Percentiles rank a stretch among this genome's conserved stretches.
These are phyloP conservation scores for Deakozyma indianensis DNA, from an alignment of 805 yeast genomes.

Conservation along the genomic window DNA sequence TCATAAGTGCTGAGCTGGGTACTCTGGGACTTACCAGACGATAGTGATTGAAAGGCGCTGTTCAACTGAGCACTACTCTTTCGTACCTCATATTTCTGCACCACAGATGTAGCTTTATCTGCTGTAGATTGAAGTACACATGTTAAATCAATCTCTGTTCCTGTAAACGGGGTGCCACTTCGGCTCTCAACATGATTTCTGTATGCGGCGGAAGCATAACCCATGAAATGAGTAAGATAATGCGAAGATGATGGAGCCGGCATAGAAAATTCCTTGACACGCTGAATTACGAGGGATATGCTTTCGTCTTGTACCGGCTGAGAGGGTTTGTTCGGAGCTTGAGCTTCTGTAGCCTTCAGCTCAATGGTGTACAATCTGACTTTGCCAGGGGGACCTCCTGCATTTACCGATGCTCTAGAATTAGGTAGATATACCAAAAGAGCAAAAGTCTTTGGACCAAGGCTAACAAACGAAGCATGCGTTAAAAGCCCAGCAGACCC, in stretches of 20 bases:
- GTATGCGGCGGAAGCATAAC: not conserved
- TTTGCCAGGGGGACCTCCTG: not conserved
- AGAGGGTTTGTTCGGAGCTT: not conserved
- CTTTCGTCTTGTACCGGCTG: too few relatives aligned
- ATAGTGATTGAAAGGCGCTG: not conserved
- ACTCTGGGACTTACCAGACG: not conserved
- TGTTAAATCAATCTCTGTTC: not conserved
- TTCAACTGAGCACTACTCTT: not conserved
- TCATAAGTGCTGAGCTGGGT: not conserved
- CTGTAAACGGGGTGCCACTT: not conserved
- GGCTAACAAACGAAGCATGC: not conserved
- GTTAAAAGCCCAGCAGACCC: not conserved
- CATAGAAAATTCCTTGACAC: not conserved
- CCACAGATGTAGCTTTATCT: not conserved
- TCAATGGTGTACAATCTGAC: not conserved
- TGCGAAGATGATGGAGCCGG: not conserved
- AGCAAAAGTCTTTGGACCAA: not conserved
- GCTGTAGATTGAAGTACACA: not conserved
- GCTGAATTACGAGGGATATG: not conserved
- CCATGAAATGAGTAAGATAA: conserved; percentile 1
- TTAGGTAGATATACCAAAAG: not conserved
- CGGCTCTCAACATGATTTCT: too few relatives aligned
- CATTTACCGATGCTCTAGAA: not conserved
- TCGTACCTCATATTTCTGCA: not conserved
- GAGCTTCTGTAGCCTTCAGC: not conserved